Base-by-base conservation (phyloP, 2,329 filamentous ascomycete species). In the Xylariales sp. region DNA sequence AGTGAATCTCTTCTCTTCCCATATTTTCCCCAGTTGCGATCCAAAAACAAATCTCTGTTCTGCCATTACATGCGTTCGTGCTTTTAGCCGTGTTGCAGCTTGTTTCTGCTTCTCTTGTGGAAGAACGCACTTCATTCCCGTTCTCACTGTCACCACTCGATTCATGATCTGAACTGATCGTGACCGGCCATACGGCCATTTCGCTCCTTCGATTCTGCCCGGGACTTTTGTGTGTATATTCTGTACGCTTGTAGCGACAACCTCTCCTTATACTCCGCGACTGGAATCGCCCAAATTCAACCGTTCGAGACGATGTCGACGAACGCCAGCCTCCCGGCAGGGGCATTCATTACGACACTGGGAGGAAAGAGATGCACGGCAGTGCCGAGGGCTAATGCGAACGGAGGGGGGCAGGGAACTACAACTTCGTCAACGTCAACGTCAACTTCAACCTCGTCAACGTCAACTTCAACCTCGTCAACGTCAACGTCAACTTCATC, bases 351-450 rank as follows among this genome's bases (percentile, higher is more conserved):
- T 44, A 77, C 73, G 41, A 69, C 59, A 36, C 62, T 76, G 41
- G 58, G 66, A 43, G 72, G 71, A 38, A 70, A 66, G 56, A 66
- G 67, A 58, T 78, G 76, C 62, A 78, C 75, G 52, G 73, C 70
- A 46, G 62, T 77, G 48, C 73, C 73, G 35, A 71, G 57, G 51
- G 47, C 42, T 18, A 45, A 50, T 34, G 50, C 31, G 41, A 46
- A 47, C 37, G 42, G 39, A 40, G 42, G 44, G 29, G 51, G 43
- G 43, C 48, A 43, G 28, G 15, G 51, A 47, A 48, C 48, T 45
- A 31, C 44, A 44, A 46, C 48, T 18, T 40, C 31, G 15, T 46
- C 40, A n/a, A 42, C 42, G 58, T 55, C 19, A 43, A 55, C 27
- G 42, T 38, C 7, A 49, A 59, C 31, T 24, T 59, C 19, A 41